phyloP scores from a whole-genome alignment of 1,284 basidiomycete genomes.

The Cystobasidiaceae sp. region DNA sequence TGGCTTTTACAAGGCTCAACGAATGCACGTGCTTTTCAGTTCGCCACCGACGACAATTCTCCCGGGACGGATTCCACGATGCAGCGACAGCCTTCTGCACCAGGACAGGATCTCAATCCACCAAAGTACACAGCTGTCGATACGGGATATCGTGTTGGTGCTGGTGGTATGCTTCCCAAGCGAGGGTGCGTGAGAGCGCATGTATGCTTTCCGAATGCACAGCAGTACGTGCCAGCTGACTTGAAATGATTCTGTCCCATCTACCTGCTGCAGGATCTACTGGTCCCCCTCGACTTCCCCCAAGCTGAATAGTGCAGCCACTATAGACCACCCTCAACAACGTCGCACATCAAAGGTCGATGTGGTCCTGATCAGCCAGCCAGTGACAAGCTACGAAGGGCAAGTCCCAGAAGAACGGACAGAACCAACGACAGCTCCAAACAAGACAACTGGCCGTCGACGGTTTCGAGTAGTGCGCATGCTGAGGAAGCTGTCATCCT shows the following conservation, averaged over 20 bases:
- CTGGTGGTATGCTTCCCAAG: constrained; percentile 9
- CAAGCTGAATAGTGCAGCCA: too few species aligned
- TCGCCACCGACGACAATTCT: too few species aligned
- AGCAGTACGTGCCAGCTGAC: neutral
- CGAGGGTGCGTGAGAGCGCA: neutral
- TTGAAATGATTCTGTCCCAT: neutral
- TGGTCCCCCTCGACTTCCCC: constrained; percentile 1
- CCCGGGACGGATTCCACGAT: too few species aligned
- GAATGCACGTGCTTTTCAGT: too few species aligned
- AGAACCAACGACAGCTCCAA: neutral
- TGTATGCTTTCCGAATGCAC: neutral
- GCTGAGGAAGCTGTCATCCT: constrained; percentile 3
- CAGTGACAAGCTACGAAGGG: too few species aligned
- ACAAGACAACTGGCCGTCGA: neutral
- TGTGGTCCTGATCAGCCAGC: neutral
- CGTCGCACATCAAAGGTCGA: neutral
- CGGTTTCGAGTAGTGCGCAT: too few species aligned
- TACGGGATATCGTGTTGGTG: constrained; percentile 12
- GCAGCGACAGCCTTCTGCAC: too few species aligned
- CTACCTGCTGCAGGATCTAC: neutral
- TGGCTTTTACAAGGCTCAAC: too few species aligned
- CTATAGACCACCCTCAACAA: too few species aligned
- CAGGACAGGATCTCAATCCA: neutral
- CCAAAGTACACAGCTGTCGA: constrained; percentile 1
- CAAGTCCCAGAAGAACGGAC: too few species aligned